Evolutionary conservation across 2,329 filamentous ascomycete genomes (phyloP), one percentile per base, ranked within the genome.

Genomic region (Endothia cerciana): DNA sequence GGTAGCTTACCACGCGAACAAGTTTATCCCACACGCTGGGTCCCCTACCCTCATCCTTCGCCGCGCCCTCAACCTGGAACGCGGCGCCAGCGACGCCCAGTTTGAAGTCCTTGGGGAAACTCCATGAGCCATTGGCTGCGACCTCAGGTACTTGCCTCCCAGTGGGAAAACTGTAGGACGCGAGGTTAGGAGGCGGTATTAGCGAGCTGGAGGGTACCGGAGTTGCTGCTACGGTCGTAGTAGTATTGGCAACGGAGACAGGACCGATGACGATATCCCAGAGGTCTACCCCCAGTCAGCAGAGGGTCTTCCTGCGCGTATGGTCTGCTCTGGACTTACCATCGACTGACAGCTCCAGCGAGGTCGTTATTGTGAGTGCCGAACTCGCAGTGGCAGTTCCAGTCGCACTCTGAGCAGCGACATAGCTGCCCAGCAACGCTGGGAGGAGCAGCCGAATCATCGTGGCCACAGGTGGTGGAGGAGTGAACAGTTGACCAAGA

Each of bases 81-180:
- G 58, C 62, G 15, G 62, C 65, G 7, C 62, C 63, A 3, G 62
- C 63, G 13, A 65, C 63, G 13, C 65, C 62, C 25, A 65, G 43
- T 41, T 30, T 40, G 41, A 66, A 66, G 22, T 62, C 49, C 17
- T 64, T 60, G 19, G 65, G 65, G n/a, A 64, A 66, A n/a, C n/a
- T 63, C 64, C 64, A 66, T 6, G 64, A 66, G 28, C 28, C 53
- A 25, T 66, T 63, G 28, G 19, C 22, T n/a, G 43, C 49, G 33
- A 38, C 25, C 28, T 63, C 55, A 1, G 65, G 47, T 7, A 57
- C 22, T 30, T 66, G 1, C 70, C 28, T 64, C 49, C 51, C 63
- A 33, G 41, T 63, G 19, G 56, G 57, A 3, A 57, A 64, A n/a
- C 10, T 81, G 30, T 80, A 77, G 61, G 80, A 82, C 66, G 77